Evolutionary conservation across 2,329 filamentous ascomycete genomes (phyloP).

Genomic region (Ambrosiella xylebori): DNA sequence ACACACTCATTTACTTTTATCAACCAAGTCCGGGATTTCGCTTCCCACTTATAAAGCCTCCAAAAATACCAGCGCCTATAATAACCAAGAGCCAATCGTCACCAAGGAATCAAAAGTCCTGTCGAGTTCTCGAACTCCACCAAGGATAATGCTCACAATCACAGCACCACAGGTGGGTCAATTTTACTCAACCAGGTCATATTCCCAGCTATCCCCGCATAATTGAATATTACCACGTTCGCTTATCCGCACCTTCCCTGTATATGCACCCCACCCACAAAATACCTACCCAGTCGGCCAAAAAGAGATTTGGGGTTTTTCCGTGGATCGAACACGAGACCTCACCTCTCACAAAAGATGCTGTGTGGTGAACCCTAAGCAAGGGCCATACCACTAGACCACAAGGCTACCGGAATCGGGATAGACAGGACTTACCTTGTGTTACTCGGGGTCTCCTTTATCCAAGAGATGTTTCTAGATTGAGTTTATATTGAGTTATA

Average conservation of each 20-base stretch:
- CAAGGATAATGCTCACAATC: not conserved
- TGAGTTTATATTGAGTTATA: too few relatives aligned
- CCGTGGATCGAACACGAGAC: conserved; percentile 17
- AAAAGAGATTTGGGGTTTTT: conserved; percentile 11
- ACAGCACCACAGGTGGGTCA: not conserved
- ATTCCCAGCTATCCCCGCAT: not conserved
- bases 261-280: not conserved
- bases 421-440: not conserved
- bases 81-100: too few relatives aligned
- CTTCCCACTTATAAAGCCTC: not conserved
- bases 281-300: not conserved
- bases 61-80: not conserved
- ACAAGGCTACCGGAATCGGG: conserved; percentile 23
- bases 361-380: conserved; percentile 38
- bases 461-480: not conserved
- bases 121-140: too few relatives aligned
- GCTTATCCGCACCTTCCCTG: conserved; percentile 4
- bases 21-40: not conserved
- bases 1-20: not conserved
- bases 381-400: conserved; percentile 56
- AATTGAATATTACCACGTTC: conserved; percentile 6
- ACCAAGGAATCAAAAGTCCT: not conserved
- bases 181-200: not conserved
- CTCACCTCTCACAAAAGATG: conserved; percentile 14
- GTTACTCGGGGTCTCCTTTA: not conserved